Evolutionary conservation across 345 rosid genomes (phyloP).

Genomic region (Draba incana): DNA sequence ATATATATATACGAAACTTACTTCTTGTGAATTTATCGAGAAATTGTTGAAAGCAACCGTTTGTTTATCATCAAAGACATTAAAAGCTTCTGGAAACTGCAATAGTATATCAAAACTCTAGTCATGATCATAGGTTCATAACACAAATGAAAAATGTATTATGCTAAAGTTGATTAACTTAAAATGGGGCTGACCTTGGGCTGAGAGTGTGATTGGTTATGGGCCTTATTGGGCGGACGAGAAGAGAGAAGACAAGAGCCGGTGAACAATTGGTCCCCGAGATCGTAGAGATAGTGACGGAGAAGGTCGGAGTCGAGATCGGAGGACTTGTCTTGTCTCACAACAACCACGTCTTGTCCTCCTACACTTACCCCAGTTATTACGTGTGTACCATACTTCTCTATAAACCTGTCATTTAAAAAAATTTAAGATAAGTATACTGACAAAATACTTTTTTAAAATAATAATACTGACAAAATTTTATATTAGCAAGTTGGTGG

Average conservation of each 20-base stretch:
- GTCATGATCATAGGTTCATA: background rate
- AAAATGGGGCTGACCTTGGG: constrained; percentile 50
- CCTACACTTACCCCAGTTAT: constrained; percentile 80
- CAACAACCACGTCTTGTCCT: constrained; percentile 73
- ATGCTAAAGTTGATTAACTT: constrained; percentile 7
- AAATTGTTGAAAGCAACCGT: constrained; percentile 48
- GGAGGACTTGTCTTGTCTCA: constrained; percentile 70
- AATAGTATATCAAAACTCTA: background rate
- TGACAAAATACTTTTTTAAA: too few relatives aligned
- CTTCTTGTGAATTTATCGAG: constrained; percentile 61
- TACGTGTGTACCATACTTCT: constrained; percentile 87
- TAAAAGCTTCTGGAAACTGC: constrained; percentile 81
- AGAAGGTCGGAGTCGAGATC: constrained; percentile 59
- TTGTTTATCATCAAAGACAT: constrained; percentile 61
- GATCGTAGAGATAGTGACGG: constrained; percentile 65
- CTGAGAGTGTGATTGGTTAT: constrained; percentile 31
- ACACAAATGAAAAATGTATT: background rate
- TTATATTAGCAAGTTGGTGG: constrained; percentile 11
- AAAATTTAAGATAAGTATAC: too few relatives aligned
- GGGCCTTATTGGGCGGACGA: constrained; percentile 42
- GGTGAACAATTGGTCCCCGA: constrained; percentile 80
- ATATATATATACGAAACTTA: constrained; percentile 37
- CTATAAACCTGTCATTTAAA: constrained; percentile 66
- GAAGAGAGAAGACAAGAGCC: constrained; percentile 67
- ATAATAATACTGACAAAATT: too few relatives aligned